phyloP scores from a whole-genome alignment of 2,329 filamentous ascomycete species.

The Colletotrichum tropicicola region DNA sequence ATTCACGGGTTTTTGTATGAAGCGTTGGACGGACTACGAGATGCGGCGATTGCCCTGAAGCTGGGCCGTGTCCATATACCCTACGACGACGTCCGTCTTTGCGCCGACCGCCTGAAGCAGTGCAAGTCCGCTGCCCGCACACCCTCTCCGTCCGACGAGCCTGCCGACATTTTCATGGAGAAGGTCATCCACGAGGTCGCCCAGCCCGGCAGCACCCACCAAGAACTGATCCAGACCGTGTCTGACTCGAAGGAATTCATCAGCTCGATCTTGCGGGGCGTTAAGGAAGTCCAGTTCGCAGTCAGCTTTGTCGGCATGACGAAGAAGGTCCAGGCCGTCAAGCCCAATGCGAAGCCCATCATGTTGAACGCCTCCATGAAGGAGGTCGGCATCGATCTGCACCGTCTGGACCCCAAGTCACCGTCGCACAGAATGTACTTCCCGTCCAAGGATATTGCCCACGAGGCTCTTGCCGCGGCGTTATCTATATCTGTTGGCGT shows the following conservation, averaged over 20 bases:
- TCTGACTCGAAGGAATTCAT: conserved; percentile 94
- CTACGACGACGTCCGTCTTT: conserved; percentile 82
- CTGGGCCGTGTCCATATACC: conserved; percentile 90
- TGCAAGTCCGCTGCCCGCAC: conserved; percentile 42
- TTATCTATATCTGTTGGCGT: conserved; percentile 92
- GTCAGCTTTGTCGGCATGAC: conserved; percentile 90
- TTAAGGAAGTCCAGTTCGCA: conserved; percentile 96
- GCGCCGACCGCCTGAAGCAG: conserved; percentile 64
- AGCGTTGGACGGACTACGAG: conserved; percentile 84
- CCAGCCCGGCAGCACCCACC: conserved; percentile 69
- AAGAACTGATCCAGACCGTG: conserved; percentile 81
- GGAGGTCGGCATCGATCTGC: conserved; percentile 91
- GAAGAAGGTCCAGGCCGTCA: conserved; percentile 77
- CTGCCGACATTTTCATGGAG: conserved; percentile 71
- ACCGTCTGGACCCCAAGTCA: conserved; percentile 90
- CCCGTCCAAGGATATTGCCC: conserved; percentile 88
- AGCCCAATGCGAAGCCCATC: conserved; percentile 74
- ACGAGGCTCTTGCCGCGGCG: conserved; percentile 91
- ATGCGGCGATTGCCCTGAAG: conserved; percentile 90
- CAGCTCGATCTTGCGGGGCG: conserved; percentile 87
- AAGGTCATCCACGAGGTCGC: conserved; percentile 81
- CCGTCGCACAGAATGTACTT: conserved; percentile 99
- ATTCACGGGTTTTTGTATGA: conserved; percentile 91
- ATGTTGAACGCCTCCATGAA: conserved; percentile 93
- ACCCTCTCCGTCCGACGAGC: conserved; percentile 47